Evolutionary conservation across 1,284 basidiomycete genomes (phyloP).

Genomic region (Cutaneotrichosporon sp.): DNA sequence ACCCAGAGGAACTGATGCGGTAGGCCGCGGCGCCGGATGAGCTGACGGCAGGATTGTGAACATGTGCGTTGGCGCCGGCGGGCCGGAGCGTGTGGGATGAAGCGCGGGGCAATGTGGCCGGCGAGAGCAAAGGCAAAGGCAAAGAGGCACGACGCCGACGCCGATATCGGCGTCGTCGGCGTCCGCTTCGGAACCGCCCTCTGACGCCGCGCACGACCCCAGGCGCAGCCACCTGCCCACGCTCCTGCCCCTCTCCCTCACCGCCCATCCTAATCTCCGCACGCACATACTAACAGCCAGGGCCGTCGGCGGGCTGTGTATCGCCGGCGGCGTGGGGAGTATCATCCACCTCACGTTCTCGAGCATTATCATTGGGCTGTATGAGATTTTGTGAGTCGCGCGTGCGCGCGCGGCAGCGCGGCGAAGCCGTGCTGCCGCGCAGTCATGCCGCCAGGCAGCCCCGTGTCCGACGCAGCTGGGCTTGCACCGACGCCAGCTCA

Average conservation of each 20-base stretch:
- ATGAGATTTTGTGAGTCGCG: conserved; percentile 38
- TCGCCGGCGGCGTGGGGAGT: conserved; percentile 44
- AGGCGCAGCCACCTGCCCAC: neutral
- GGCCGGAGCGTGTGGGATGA: neutral
- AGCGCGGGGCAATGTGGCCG: too few species aligned
- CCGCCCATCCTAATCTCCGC: neutral
- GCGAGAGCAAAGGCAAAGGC: too few species aligned
- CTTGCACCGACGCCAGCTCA: too few species aligned
- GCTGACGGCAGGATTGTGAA: conserved; percentile 36
- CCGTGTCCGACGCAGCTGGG: too few species aligned
- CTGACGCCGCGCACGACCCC: neutral
- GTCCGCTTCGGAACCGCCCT: neutral
- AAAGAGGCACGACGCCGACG: too few species aligned
- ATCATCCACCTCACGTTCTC: conserved; percentile 45
- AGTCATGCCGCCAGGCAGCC: too few species aligned
- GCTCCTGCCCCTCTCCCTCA: neutral
- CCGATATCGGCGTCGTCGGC: too few species aligned
- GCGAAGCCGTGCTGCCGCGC: neutral
- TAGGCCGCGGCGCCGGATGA: conserved; percentile 11
- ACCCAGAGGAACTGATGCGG: conserved; percentile 46
- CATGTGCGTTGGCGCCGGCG: conserved; percentile 29
- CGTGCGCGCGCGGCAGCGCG: neutral
- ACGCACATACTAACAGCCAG: conserved; percentile 18
- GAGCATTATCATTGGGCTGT: conserved; percentile 43
- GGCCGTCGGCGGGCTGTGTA: conserved; percentile 43